Percentiles rank a stretch among this genome's conserved stretches.
Evolutionary conservation across 2,329 filamentous ascomycete genomes (phyloP).

Genomic region (Elsinoe perseae): DNA sequence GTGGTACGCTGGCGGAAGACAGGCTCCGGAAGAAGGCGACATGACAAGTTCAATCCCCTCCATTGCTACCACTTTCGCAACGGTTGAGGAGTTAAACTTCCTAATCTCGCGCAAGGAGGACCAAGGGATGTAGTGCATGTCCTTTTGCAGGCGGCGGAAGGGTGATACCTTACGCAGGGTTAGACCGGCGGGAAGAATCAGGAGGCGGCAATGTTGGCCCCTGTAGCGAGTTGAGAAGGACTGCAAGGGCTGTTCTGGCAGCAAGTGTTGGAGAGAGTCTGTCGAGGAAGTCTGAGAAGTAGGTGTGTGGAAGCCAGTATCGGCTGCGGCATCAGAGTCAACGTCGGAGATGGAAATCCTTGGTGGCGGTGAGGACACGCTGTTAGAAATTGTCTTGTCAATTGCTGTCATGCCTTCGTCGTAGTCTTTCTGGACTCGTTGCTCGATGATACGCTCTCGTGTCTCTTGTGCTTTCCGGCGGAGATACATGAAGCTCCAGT

Average conservation of each 20-base stretch:
- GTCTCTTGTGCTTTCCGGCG: slow-evolving; percentile 25
- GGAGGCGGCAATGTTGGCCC: background rate
- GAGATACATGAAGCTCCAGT: slow-evolving; percentile 29
- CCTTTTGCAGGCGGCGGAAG: background rate
- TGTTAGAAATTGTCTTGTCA: background rate
- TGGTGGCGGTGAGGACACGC: background rate
- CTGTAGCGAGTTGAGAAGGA: slow-evolving; percentile 8
- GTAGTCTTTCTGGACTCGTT: slow-evolving; percentile 4
- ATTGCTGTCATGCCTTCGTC: slow-evolving; percentile 3
- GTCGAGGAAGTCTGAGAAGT: background rate
- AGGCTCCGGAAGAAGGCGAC: background rate
- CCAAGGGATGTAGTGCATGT: background rate
- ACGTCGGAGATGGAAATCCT: background rate
- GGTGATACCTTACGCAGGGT: background rate
- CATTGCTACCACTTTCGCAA: slow-evolving; percentile 4
- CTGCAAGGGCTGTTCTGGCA: background rate
- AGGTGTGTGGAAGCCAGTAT: background rate
- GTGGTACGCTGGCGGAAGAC: background rate
- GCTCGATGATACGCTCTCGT: slow-evolving; percentile 22
- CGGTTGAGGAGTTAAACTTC: background rate
- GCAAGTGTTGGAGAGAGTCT: background rate
- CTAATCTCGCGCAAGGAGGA: slow-evolving; percentile 1
- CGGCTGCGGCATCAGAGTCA: background rate
- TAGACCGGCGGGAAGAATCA: slow-evolving; percentile 1
- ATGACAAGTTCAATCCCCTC: slow-evolving; percentile 17